Conservation (phyloP, 1,139 yeast species). For the Magnusiomyces suaveolens region DNA sequence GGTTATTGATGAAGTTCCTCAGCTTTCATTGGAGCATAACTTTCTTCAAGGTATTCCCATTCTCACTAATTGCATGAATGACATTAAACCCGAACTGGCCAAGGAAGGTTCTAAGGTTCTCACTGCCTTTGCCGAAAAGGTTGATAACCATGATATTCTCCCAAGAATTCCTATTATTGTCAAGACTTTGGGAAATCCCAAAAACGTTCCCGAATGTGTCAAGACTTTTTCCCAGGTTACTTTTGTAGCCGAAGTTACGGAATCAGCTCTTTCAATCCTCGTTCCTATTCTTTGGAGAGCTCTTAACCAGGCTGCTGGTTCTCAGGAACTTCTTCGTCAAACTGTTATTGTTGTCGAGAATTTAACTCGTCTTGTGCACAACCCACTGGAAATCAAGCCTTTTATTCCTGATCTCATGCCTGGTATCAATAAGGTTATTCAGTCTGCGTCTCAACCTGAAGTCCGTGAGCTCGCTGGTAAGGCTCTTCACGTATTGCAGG, state of each 20-base stretch:
- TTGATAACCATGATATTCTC: constrained; percentile 86
- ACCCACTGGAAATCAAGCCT: constrained; percentile 81
- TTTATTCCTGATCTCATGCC: constrained; percentile 82
- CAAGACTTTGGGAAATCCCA: constrained; percentile 82
- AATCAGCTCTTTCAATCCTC: constrained; percentile 79
- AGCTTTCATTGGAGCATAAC: constrained; percentile 72
- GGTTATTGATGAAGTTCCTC: constrained; percentile 69
- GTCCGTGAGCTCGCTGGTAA: constrained; percentile 88
- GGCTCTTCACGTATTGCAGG: constrained; percentile 71
- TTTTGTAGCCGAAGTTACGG: constrained; percentile 96
- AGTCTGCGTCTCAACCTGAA: constrained; percentile 91
- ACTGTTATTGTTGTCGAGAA: constrained; percentile 94
- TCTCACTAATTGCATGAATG: constrained; percentile 82
- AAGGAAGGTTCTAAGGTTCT: constrained; percentile 69
- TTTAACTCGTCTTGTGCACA: constrained; percentile 88
- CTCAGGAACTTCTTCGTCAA: constrained; percentile 93
- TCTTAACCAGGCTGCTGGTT: constrained; percentile 74
- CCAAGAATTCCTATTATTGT: constrained; percentile 81
- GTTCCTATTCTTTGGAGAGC: constrained; percentile 93
- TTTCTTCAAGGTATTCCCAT: constrained; percentile 76
- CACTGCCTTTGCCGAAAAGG: constrained; percentile 61
- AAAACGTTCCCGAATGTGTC: constrained; percentile 80
- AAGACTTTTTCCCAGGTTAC: constrained; percentile 87
- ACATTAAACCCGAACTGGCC: constrained; percentile 92
- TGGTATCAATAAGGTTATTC: constrained; percentile 77